A percentile compares a stretch with the other conserved stretches of the same genome.
Evolutionary conservation across 176 grass and related monocot species (phyloP).

Genomic region (Aegilops bicornis): DNA sequence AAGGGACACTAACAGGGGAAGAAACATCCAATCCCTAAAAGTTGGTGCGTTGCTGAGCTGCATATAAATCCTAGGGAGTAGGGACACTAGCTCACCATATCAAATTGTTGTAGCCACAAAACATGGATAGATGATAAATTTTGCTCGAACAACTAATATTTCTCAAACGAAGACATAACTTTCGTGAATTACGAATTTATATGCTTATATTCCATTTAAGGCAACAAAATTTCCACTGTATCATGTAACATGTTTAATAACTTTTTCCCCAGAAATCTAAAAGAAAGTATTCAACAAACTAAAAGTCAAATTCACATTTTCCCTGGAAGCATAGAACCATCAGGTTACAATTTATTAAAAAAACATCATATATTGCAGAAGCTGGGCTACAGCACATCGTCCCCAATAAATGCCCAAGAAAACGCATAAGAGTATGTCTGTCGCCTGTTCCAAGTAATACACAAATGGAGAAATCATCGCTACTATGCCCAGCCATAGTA

Average conservation of each 20-base stretch:
- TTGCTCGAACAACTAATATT: neutral
- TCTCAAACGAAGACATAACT: neutral
- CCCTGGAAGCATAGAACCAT: neutral
- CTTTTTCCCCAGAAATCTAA: neutral
- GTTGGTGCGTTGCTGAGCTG: neutral
- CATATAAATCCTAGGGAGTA: neutral
- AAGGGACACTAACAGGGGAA: too few relatives aligned
- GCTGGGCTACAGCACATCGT: neutral
- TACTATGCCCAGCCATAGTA: neutral
- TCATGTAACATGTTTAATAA: neutral
- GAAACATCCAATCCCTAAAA: neutral
- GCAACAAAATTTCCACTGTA: neutral
- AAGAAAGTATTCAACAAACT: neutral
- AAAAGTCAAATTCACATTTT: neutral
- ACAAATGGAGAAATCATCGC: neutral
- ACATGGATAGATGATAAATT: neutral
- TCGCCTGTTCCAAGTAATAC: neutral
- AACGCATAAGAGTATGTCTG: neutral
- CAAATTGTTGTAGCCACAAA: neutral
- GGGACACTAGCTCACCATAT: neutral
- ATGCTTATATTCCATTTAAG: neutral
- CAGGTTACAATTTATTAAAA: neutral
- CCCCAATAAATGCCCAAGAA: neutral
- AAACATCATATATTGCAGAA: neutral
- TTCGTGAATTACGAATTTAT: neutral